phyloP scores from a whole-genome alignment of 371 early-diverging fungal genomes.

The Zychaea mexicana region DNA sequence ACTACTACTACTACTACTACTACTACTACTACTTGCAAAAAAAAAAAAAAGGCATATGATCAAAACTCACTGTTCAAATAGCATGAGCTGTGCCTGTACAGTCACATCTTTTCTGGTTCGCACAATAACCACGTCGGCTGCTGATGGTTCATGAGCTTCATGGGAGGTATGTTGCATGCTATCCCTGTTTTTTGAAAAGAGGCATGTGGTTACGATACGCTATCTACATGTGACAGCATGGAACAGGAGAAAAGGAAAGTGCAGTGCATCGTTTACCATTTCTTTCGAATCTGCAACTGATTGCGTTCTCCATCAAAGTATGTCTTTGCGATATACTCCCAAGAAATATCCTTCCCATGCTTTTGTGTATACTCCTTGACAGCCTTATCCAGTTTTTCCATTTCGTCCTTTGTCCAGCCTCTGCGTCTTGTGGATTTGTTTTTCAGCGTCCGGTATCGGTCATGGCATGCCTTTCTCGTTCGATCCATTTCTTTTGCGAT shows the following conservation, averaged over 20 bases:
- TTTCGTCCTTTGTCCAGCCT: constrained; percentile 8
- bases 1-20: neutral
- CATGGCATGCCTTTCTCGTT: neutral
- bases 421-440: neutral
- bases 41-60: neutral
- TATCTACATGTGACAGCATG: too few relatives aligned
- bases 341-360: neutral
- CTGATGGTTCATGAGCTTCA: too few relatives aligned
- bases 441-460: neutral
- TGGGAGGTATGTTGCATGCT: neutral
- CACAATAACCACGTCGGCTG: neutral
- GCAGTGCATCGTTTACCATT: too few relatives aligned
- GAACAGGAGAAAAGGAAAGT: too few relatives aligned
- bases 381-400: neutral
- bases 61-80: neutral
- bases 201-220: neutral
- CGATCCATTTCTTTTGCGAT: constrained; percentile 7
- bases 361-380: neutral
- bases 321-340: neutral
- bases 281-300: neutral
- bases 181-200: neutral
- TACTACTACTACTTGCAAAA: neutral
- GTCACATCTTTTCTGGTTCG: neutral
- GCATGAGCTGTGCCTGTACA: neutral
- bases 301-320: neutral